Evolutionary conservation across 75 land plant genomes (phyloP).

Genomic region (Larix kaempferi): DNA sequence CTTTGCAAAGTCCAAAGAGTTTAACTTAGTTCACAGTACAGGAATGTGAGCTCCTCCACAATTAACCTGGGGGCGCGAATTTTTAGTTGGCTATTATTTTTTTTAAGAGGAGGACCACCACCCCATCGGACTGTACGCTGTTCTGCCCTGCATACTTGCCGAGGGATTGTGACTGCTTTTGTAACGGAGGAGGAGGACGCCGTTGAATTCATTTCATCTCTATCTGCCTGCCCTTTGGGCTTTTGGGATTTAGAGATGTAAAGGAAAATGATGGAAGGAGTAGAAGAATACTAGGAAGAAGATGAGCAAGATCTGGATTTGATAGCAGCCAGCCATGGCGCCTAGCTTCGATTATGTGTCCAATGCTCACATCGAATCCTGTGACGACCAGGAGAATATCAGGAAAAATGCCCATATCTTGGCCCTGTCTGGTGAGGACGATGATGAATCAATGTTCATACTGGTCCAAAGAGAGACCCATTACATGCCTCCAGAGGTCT

Average conservation of each 20-base stretch:
- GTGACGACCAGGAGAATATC: not conserved
- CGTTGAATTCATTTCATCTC: not conserved
- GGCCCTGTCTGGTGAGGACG: not conserved
- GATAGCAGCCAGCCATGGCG: not conserved
- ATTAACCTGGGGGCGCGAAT: no score
- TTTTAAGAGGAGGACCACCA: no score
- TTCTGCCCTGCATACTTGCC: not conserved
- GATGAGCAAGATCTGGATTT: not conserved
- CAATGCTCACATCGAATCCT: not conserved
- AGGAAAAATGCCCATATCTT: not conserved
- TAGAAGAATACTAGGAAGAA: not conserved
- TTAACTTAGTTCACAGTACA: no score
- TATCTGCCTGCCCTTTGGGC: not conserved
- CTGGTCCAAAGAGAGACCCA: conserved; percentile 23
- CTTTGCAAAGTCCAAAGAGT: no score
- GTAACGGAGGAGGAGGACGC: not conserved
- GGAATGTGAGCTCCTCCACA: no score
- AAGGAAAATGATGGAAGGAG: no score
- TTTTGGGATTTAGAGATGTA: not conserved
- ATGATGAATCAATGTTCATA: conserved; percentile 29
- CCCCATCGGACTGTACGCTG: no score
- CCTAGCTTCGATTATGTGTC: conserved; percentile 5
- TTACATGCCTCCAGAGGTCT: conserved; percentile 33
- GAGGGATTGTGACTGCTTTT: not conserved
- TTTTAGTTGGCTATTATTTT: no score